Conservation (phyloP, 257 asterid genomes). For the Gardenia jasminoides region DNA sequence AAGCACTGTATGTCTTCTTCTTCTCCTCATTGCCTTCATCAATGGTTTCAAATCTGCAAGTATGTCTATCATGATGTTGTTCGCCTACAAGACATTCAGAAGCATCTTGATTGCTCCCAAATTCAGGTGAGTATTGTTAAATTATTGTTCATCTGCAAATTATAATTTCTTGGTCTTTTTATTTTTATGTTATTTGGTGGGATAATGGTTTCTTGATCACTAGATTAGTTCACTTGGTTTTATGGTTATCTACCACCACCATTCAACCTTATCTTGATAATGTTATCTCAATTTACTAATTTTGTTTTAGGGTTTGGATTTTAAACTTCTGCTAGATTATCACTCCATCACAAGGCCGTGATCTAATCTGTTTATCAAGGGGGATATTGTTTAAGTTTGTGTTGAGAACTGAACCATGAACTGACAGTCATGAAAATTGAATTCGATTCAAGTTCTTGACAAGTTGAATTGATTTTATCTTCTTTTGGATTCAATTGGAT, state of each 20-base stretch:
- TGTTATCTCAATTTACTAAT: too few relatives aligned
- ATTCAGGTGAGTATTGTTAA: slow-evolving; percentile 47
- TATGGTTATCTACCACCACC: background rate
- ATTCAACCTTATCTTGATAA: background rate
- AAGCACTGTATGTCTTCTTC: slow-evolving; percentile 50
- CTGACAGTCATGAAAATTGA: too few relatives aligned
- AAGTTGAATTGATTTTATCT: too few relatives aligned
- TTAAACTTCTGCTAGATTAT: too few relatives aligned
- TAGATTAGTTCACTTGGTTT: background rate
- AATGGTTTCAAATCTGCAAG: slow-evolving; percentile 69
- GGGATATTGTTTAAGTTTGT: too few relatives aligned
- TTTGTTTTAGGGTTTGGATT: too few relatives aligned
- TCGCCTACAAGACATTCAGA: slow-evolving; percentile 65
- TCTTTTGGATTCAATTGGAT: background rate
- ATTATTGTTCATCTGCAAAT: background rate
- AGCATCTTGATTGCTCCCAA: slow-evolving; percentile 56
- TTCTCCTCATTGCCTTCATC: slow-evolving; percentile 39
- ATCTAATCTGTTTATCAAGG: too few relatives aligned
- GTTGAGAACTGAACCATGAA: too few relatives aligned
- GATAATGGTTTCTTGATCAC: background rate
- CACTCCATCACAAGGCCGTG: too few relatives aligned
- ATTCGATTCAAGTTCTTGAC: too few relatives aligned
- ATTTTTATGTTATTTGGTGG: too few relatives aligned
- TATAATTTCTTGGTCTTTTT: too few relatives aligned
- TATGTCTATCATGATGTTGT: slow-evolving; percentile 76